phyloP scores from a whole-genome alignment of 257 asterid species.

The Asclepias syriaca region DNA sequence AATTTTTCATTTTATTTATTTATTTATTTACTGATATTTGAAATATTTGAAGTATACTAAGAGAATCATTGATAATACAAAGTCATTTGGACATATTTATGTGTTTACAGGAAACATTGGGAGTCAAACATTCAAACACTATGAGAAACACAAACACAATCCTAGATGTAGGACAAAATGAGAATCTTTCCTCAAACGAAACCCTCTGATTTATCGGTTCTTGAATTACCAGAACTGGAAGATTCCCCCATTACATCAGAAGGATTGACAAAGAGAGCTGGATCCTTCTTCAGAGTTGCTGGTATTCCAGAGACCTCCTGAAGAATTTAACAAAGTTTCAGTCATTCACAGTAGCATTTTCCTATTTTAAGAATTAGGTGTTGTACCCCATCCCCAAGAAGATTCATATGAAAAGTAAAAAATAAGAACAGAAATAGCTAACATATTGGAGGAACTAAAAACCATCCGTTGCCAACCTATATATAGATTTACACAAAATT shows the following conservation, averaged over 20 bases:
- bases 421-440: too few relatives aligned
- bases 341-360: background rate
- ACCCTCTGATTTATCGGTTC: conserved; percentile 60
- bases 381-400: too few relatives aligned
- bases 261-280: conserved; percentile 40
- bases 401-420: too few relatives aligned
- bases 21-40: too few relatives aligned
- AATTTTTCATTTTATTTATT: too few relatives aligned
- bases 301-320: conserved; percentile 90
- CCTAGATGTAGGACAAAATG: too few relatives aligned
- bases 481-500: background rate
- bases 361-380: too few relatives aligned
- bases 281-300: conserved; percentile 58
- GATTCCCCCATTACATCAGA: conserved; percentile 71
- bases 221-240: conserved; percentile 75
- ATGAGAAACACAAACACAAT: background rate
- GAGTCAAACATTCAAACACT: background rate
- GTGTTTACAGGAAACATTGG: background rate
- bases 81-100: background rate
- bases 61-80: background rate
- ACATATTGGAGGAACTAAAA: too few relatives aligned
- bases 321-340: conserved; percentile 1
- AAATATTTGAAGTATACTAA: too few relatives aligned
- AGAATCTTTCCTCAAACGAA: conserved; percentile 26
- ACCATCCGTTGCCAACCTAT: too few relatives aligned